Conservation (phyloP, 2,329 filamentous ascomycete genomes). For the Dactylonectria estremocensis region DNA sequence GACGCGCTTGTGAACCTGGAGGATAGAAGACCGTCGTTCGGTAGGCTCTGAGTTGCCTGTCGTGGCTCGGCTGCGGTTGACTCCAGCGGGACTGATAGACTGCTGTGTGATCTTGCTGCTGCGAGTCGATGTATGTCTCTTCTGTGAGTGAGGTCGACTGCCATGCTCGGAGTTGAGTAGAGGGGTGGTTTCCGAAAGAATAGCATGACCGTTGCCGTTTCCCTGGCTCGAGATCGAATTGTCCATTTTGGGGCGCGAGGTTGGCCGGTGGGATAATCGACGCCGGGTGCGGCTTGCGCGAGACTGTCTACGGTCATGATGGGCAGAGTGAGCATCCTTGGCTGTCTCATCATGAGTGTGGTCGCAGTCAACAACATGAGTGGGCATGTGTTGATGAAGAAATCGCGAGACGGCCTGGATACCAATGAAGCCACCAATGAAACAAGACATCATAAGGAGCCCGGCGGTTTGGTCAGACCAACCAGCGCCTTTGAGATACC, state of each 20-base stretch:
- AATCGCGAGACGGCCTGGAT: slow-evolving; percentile 82
- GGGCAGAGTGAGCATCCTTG: slow-evolving; percentile 47
- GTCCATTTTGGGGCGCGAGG: slow-evolving; percentile 41
- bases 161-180: slow-evolving; percentile 57
- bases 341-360: slow-evolving; percentile 76
- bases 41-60: slow-evolving; percentile 49
- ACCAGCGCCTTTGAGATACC: slow-evolving; percentile 80
- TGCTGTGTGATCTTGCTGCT: slow-evolving; percentile 50
- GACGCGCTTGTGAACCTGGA: slow-evolving; percentile 69
- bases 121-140: slow-evolving; percentile 49
- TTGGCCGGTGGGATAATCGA: slow-evolving; percentile 46
- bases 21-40: slow-evolving; percentile 68
- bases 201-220: slow-evolving; percentile 42
- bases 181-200: slow-evolving; percentile 64
- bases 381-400: slow-evolving; percentile 81
- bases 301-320: slow-evolving; percentile 48
- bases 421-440: slow-evolving; percentile 80
- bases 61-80: slow-evolving; percentile 45
- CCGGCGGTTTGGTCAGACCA: slow-evolving; percentile 78
- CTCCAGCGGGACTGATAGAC: slow-evolving; percentile 41
- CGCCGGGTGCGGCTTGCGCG: slow-evolving; percentile 52
- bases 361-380: slow-evolving; percentile 86
- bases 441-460: slow-evolving; percentile 78
- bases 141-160: slow-evolving; percentile 44
- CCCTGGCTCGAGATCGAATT: slow-evolving; percentile 36